These are phyloP conservation scores for Cladophialophora chaetospira DNA, from an alignment of 2,329 filamentous ascomycete genomes.

Conservation along the genomic window DNA sequence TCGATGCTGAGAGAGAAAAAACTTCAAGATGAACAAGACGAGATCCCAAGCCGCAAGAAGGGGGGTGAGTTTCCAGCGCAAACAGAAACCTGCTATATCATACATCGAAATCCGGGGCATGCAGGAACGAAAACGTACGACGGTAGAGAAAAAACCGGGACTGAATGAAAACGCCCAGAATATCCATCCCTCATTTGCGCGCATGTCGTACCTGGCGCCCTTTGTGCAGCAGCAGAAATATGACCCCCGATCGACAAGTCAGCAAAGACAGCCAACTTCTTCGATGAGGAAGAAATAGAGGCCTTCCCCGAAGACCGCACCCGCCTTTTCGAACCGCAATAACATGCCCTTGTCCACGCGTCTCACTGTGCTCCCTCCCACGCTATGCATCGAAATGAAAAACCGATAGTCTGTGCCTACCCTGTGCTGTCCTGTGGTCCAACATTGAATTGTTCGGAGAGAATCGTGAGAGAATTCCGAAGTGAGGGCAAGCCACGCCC, in stretches of 20 bases:
- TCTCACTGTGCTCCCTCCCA: conserved; percentile 23
- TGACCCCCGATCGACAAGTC: neutral
- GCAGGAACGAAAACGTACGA: neutral
- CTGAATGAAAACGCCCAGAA: neutral
- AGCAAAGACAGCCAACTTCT: neutral
- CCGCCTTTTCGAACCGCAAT: conserved; percentile 6
- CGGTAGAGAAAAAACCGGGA: neutral
- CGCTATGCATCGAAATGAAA: conserved; percentile 27
- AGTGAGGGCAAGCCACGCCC: conserved; percentile 4
- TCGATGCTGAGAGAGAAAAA: neutral
- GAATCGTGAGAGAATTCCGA: conserved; percentile 9
- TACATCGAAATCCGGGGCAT: neutral
- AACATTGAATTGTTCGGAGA: conserved; percentile 8
- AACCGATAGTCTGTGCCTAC: conserved; percentile 21
- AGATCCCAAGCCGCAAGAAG: too few relatives aligned
- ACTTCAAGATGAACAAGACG: neutral
- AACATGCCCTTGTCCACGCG: conserved; percentile 1
- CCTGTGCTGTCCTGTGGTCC: conserved; percentile 29
- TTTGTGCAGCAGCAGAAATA: neutral
- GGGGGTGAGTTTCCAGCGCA: neutral
- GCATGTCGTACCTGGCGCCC: neutral
- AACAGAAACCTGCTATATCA: neutral
- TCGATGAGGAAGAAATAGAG: neutral
- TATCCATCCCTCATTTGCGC: neutral
- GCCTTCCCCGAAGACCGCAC: conserved; percentile 12